phyloP scores from a whole-genome alignment of 1,139 yeast species.

The Yamadazyma triangularis region DNA sequence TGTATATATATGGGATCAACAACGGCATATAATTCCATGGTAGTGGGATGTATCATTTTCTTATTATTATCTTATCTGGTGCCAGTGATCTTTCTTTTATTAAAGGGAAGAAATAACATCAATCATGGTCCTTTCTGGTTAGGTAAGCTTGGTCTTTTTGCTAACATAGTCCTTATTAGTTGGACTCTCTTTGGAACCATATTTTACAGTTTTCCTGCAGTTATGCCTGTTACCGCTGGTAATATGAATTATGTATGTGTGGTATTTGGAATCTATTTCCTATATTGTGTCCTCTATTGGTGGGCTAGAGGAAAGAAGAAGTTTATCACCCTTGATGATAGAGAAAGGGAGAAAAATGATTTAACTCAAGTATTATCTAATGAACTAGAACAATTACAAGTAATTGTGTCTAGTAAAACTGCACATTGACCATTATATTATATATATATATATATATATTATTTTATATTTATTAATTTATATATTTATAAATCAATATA shows the following conservation, averaged over 20 bases:
- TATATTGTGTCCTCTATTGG: constrained; percentile 36
- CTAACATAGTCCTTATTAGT: constrained; percentile 9
- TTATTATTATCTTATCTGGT: constrained; percentile 31
- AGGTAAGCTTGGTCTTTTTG: constrained; percentile 21
- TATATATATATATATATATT: too few relatives aligned
- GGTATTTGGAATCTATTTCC: constrained; percentile 31
- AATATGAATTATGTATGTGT: constrained; percentile 43
- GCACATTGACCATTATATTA: too few relatives aligned
- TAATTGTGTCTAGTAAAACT: constrained; percentile 13
- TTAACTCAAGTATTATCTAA: constrained; percentile 24
- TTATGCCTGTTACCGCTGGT: constrained; percentile 41
- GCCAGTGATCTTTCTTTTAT: constrained; percentile 28
- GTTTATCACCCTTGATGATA: constrained; percentile 22
- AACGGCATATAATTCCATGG: constrained; percentile 39
- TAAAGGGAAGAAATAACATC: constrained; percentile 32
- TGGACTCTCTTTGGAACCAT: constrained; percentile 42
- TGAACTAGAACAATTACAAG: constrained; percentile 23
- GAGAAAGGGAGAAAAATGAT: constrained; percentile 20
- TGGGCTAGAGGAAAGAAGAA: constrained; percentile 30
- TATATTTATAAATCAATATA: too few relatives aligned
- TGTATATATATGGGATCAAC: constrained; percentile 40
- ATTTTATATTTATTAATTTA: too few relatives aligned
- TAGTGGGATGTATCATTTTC: constrained; percentile 33
- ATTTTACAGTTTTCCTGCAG: constrained; percentile 41
- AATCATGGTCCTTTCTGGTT: constrained; percentile 50